phyloP scores from a whole-genome alignment of 2,329 filamentous ascomycete genomes.

The Fusarium sororula region DNA sequence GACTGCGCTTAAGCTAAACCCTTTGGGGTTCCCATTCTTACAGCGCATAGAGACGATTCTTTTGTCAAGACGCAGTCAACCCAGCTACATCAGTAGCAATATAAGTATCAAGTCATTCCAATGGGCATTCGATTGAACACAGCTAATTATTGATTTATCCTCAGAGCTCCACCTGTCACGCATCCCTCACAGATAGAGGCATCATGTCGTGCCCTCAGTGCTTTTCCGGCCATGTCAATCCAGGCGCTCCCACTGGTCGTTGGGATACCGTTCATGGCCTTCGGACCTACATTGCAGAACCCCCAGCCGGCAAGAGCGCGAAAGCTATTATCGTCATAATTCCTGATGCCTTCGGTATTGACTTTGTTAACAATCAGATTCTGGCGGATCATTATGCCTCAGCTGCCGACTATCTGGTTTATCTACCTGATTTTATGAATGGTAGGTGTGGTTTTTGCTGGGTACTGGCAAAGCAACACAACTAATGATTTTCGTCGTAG shows the following conservation, averaged over 20 bases:
- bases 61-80: neutral
- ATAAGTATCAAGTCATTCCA: neutral
- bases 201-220: constrained; percentile 54
- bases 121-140: fast-evolving
- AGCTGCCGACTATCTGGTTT: constrained; percentile 59
- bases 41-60: too few species aligned
- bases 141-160: neutral
- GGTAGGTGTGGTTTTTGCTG: neutral
- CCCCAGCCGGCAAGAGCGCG: constrained; percentile 40
- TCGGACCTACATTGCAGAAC: constrained; percentile 57
- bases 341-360: constrained; percentile 65
- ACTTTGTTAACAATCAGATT: constrained; percentile 61
- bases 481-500: neutral
- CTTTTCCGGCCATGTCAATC: constrained; percentile 57
- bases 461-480: neutral
- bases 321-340: constrained; percentile 63
- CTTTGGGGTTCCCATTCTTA: neutral
- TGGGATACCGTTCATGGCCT: constrained; percentile 58
- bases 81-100: neutral
- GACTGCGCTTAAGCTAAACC: neutral
- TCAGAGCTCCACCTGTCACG: neutral
- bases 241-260: constrained; percentile 56
- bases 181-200: too few species aligned
- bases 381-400: constrained; percentile 64
- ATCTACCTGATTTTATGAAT: constrained; percentile 65